Evolutionary conservation across 345 rosid genomes (phyloP).

Genomic region (Brassica juncea): DNA sequence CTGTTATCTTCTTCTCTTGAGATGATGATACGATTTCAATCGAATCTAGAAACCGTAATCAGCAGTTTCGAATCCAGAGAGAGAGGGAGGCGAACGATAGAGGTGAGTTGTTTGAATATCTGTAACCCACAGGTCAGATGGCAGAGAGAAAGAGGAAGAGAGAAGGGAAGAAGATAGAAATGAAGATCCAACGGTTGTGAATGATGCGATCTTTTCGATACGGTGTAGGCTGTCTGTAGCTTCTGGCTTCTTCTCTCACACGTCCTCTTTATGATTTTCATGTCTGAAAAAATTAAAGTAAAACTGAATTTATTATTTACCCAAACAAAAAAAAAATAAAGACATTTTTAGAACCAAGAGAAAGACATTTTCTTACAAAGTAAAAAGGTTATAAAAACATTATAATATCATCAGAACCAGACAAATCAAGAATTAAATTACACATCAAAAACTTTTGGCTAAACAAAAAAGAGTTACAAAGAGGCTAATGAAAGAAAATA

Average conservation of each 20-base stretch:
- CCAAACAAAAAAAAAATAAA: background rate
- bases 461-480: no score
- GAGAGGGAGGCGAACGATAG: slow-evolving; percentile 20
- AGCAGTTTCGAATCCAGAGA: background rate
- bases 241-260: slow-evolving; percentile 29
- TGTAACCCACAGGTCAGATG: slow-evolving; percentile 29
- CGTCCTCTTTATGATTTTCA: background rate
- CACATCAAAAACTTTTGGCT: background rate
- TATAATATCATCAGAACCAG: background rate
- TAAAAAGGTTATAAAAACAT: no score
- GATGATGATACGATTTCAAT: background rate
- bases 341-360: no score
- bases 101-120: slow-evolving; percentile 31
- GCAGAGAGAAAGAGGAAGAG: slow-evolving; percentile 2
- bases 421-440: background rate
- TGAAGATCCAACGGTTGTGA: slow-evolving; percentile 31
- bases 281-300: background rate
- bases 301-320: background rate
- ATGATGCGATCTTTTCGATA: slow-evolving; percentile 19
- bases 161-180: slow-evolving; percentile 1
- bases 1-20: background rate
- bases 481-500: background rate
- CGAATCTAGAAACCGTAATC: slow-evolving; percentile 17
- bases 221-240: slow-evolving; percentile 3
- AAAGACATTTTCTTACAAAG: no score